Conservation (phyloP, 306 rosid species). For the Astragalus glycyphyllos region DNA sequence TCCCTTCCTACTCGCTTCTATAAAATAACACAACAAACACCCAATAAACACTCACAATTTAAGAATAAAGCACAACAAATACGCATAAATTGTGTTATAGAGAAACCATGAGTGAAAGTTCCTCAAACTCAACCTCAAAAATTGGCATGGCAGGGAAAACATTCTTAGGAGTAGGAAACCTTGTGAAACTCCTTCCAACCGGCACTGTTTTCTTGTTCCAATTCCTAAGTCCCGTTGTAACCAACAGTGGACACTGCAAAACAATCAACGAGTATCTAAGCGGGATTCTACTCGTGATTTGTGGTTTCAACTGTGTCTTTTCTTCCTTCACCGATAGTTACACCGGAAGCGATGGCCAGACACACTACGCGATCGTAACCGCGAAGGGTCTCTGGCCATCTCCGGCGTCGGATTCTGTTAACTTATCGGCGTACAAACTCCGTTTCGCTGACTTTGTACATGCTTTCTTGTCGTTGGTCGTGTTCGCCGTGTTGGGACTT, state of each 20-base stretch:
- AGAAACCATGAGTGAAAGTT: background rate
- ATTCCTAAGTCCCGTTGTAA: slow-evolving; percentile 68
- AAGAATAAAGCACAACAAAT: background rate
- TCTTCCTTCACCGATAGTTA: slow-evolving; percentile 85
- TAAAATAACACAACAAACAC: slow-evolving; percentile 21
- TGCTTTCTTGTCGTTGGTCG: slow-evolving; percentile 52
- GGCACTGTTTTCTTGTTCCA: slow-evolving; percentile 81
- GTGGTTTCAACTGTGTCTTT: slow-evolving; percentile 68
- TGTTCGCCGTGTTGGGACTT: slow-evolving; percentile 64
- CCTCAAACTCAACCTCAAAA: background rate
- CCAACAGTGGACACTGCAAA: slow-evolving; percentile 73
- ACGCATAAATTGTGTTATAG: too few relatives aligned
- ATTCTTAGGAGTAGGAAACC: slow-evolving; percentile 62
- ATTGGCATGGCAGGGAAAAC: slow-evolving; percentile 24
- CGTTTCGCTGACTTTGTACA: slow-evolving; percentile 74
- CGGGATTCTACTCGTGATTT: slow-evolving; percentile 45
- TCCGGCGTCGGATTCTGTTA: slow-evolving; percentile 40
- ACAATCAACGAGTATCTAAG: slow-evolving; percentile 59
- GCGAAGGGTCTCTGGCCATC: slow-evolving; percentile 72
- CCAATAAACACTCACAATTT: background rate
- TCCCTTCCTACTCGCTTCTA: background rate
- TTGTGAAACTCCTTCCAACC: slow-evolving; percentile 75
- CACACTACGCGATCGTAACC: slow-evolving; percentile 66
- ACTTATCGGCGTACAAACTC: slow-evolving; percentile 59
- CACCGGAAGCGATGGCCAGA: slow-evolving; percentile 58